Base-by-base conservation (phyloP, 345 rosid genomes). In the Eucalyptus pauciflora region DNA sequence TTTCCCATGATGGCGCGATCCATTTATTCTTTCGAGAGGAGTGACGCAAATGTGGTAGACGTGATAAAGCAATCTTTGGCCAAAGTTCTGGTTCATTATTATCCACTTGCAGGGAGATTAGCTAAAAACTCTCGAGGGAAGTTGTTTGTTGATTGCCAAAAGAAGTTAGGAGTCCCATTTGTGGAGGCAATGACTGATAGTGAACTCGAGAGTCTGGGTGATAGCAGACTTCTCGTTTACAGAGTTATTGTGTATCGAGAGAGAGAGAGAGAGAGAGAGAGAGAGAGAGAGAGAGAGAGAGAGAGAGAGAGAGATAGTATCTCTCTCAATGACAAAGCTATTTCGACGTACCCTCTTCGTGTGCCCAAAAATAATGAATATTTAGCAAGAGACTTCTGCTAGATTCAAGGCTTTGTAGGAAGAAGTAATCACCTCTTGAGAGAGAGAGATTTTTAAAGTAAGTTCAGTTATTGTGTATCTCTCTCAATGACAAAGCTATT, bases 51-150 rank as follows among this genome's bases (percentile, higher is more conserved):
- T 48, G 94, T 95, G 9, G 91, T 91, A 85, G 51, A 86, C n/a
- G 80, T 93, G 51, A 88, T 95, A 14, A 86, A 92, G 52, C 86
- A 94, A 64, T 95, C 97, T 51, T 94, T 95, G 62, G 93, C 97
- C 27, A 89, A 92, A 49, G 91, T 88, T 33, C 89, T 94, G 88
- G 94, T 94, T 85, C 86, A 91, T 50, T 94, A 92, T 93, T 94
- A 94, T 60, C 97, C 96, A 29, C 92, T 95, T 60, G 95, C 96
- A 7, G 95, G 97, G 18, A 94, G 90, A 89, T 91, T 95, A 69
- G 89, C 89, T 92, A 93, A 95, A 54, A 45, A 90, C 56, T 87
- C 71, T 29, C 89, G 93, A 31, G 89, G 94, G 50, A 93, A 58
- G 69, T 93, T 93, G 56, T 15, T 33, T 54, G 87, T 94, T 76